A percentile compares a stretch with the other conserved stretches of the same genome.
Evolutionary conservation across 164 flowering plant genomes (phyloP).

Genomic region (Chimonanthus praecox): DNA sequence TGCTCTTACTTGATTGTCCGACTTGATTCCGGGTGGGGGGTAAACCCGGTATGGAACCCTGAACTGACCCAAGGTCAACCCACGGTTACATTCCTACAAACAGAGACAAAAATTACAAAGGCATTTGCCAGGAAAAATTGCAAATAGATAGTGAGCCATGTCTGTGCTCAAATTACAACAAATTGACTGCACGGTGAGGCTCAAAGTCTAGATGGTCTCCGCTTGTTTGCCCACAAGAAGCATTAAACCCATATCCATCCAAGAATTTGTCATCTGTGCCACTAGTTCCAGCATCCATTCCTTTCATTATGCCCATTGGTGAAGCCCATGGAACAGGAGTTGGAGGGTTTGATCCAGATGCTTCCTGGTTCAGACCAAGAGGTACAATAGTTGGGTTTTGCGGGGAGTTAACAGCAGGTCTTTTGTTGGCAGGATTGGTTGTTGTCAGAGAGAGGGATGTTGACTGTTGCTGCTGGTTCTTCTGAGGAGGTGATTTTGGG

Average conservation of each 20-base stretch:
- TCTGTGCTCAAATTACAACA: conserved; percentile 13
- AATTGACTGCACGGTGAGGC: conserved; percentile 42
- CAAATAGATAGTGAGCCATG: neutral
- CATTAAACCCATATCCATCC: conserved; percentile 50
- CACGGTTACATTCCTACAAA: no score
- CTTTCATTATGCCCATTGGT: conserved; percentile 46
- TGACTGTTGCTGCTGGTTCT: conserved; percentile 70
- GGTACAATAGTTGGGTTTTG: conserved; percentile 30
- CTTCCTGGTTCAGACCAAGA: conserved; percentile 56
- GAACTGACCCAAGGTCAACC: no score
- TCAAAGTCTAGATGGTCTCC: conserved; percentile 62
- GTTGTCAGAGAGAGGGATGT: conserved; percentile 51
- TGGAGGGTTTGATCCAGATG: conserved; percentile 44
- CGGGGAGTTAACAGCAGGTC: conserved; percentile 63
- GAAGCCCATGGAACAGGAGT: conserved; percentile 64
- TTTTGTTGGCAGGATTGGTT: conserved; percentile 45
- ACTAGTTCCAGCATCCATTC: conserved; percentile 33
- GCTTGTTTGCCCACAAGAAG: conserved; percentile 27
- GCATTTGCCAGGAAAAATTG: neutral
- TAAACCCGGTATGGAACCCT: no score
- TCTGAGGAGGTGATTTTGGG: conserved; percentile 95
- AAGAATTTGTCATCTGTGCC: conserved; percentile 42
- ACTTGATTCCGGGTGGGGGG: no score
- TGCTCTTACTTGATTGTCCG: no score
- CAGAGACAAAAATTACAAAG: neutral